Percentiles rank a stretch among this genome's conserved stretches.
These are phyloP conservation scores for Sugiyamaella grinbergsii DNA, from an alignment of 1,139 yeast species.

Conservation along the genomic window DNA sequence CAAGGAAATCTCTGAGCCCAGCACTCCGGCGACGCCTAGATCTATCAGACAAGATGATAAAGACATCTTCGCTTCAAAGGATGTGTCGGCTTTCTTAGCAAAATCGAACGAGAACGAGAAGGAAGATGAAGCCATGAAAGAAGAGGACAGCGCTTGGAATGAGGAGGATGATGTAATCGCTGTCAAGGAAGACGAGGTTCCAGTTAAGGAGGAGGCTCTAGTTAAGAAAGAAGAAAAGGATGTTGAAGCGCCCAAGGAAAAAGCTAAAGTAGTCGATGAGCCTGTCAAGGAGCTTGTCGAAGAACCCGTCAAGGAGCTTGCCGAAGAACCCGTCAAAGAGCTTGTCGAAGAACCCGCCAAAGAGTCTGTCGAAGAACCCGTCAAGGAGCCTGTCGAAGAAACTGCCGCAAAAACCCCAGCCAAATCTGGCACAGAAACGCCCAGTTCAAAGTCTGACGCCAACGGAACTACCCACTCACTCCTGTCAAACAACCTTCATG, in stretches of 20 bases:
- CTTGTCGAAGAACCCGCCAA: too few relatives aligned
- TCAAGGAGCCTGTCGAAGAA: neutral
- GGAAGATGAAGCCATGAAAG: slow-evolving; percentile 28
- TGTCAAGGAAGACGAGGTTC: slow-evolving; percentile 7
- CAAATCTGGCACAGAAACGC: neutral
- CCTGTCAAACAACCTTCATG: slow-evolving; percentile 12
- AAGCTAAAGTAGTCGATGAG: too few relatives aligned
- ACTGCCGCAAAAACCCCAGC: neutral
- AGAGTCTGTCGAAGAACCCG: too few relatives aligned
- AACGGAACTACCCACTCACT: slow-evolving; percentile 6
- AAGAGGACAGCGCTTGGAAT: slow-evolving; percentile 37
- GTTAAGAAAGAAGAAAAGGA: slow-evolving; percentile 1
- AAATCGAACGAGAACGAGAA: slow-evolving; percentile 54
- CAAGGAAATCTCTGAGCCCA: slow-evolving; percentile 34
- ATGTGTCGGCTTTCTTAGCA: slow-evolving; percentile 52
- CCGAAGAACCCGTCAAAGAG: neutral
- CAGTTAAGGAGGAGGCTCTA: neutral
- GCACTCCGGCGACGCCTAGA: slow-evolving; percentile 30
- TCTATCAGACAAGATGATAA: slow-evolving; percentile 47
- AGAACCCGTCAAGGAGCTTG: slow-evolving; percentile 1
- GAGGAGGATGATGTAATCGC: slow-evolving; percentile 27
- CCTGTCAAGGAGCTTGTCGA: too few relatives aligned
- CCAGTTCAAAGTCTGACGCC: neutral
- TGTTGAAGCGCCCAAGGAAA: too few relatives aligned
- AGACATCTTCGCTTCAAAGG: slow-evolving; percentile 51